Evolutionary conservation across 1,139 yeast genomes (phyloP).

Genomic region (Insectozyma bohioensis): DNA sequence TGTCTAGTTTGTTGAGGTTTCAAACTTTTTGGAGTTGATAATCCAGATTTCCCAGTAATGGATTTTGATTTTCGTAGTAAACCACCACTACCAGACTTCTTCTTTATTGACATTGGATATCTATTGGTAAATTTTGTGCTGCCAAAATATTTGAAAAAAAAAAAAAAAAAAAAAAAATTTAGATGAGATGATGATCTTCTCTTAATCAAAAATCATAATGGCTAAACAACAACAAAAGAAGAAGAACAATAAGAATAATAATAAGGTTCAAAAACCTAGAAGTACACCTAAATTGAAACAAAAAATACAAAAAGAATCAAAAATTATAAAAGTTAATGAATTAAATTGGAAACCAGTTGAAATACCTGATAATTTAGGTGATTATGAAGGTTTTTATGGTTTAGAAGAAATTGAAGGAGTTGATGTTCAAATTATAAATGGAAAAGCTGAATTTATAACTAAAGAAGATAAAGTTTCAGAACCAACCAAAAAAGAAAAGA

Average conservation of each 20-base stretch:
- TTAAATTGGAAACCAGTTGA: slow-evolving; percentile 80
- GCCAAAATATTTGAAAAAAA: slow-evolving; percentile 11
- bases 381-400: slow-evolving; percentile 88
- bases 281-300: slow-evolving; percentile 32
- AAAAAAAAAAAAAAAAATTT: slow-evolving; percentile 3
- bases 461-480: slow-evolving; percentile 34
- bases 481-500: slow-evolving; percentile 13
- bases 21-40: slow-evolving; percentile 30
- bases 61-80: slow-evolving; percentile 25
- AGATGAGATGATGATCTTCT: slow-evolving; percentile 10
- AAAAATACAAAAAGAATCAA: slow-evolving; percentile 33
- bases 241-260: background rate
- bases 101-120: slow-evolving; percentile 6
- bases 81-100: slow-evolving; percentile 20
- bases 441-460: slow-evolving; percentile 61
- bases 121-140: slow-evolving; percentile 5
- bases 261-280: slow-evolving; percentile 14
- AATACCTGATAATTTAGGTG: slow-evolving; percentile 80
- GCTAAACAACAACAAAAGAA: slow-evolving; percentile 6
- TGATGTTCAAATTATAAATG: slow-evolving; percentile 67
- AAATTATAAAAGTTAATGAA: slow-evolving; percentile 49
- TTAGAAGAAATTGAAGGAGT: slow-evolving; percentile 94
- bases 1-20: slow-evolving; percentile 70
- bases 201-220: slow-evolving; percentile 4
- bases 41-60: slow-evolving; percentile 27